Evolutionary conservation across 768 basidiomycete species (phyloP).

Genomic region (Boletus insuetus): DNA sequence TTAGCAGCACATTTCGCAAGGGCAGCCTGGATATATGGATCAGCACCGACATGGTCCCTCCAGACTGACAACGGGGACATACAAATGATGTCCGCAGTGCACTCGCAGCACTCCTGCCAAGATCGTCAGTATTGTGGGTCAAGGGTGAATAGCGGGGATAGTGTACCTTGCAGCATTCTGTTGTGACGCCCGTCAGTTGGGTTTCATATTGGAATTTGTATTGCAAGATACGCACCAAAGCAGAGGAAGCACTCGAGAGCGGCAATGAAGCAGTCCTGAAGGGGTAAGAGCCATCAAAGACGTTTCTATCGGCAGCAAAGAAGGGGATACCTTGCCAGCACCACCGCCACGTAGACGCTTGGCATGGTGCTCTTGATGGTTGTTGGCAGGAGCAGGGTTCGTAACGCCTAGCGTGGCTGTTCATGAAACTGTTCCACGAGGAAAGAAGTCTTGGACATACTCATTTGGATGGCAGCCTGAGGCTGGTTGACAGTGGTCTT

Average conservation of each 20-base stretch:
- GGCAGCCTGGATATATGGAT: conserved; percentile 51
- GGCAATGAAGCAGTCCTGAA: conserved; percentile 66
- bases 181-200: neutral
- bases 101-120: conserved; percentile 65
- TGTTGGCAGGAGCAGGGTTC: conserved; percentile 42
- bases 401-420: conserved; percentile 38
- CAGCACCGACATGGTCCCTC: neutral
- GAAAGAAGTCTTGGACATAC: conserved; percentile 36
- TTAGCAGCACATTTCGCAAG: conserved; percentile 77
- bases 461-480: conserved; percentile 59
- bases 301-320: neutral
- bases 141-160: neutral
- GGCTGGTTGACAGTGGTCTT: conserved; percentile 51
- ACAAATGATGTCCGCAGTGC: conserved; percentile 70
- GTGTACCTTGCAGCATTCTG: conserved; percentile 70
- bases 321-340: conserved; percentile 51
- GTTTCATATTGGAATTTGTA: neutral
- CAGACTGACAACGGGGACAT: conserved; percentile 24
- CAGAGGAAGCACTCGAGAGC: conserved; percentile 66
- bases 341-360: conserved; percentile 70
- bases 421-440: neutral
- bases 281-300: neutral
- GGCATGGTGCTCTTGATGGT: conserved; percentile 43
- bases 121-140: neutral
- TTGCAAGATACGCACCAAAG: conserved; percentile 48